Evolutionary conservation across 495 filamentous ascomycete species (phyloP).

Genomic region (Aspergillus cristatus): DNA sequence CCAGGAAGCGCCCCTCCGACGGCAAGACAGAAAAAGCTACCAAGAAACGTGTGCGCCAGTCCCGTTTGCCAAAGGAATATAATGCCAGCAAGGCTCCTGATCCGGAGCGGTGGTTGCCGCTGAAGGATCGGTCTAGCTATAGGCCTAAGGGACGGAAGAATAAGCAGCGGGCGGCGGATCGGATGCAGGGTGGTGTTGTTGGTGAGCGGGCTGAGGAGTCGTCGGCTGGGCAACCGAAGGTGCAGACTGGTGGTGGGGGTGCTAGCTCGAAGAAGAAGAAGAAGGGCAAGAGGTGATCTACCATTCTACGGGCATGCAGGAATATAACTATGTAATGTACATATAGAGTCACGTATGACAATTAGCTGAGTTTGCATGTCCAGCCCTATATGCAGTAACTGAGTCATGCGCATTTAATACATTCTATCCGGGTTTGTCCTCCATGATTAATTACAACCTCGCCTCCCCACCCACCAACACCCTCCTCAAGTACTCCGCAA

Average conservation of each 20-base stretch:
- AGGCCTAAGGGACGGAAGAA: slow-evolving; percentile 85
- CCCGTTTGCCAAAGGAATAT: slow-evolving; percentile 68
- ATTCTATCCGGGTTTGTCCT: too few species aligned
- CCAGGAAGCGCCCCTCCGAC: slow-evolving; percentile 50
- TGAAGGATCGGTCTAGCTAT: slow-evolving; percentile 81
- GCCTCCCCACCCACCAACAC: too few species aligned
- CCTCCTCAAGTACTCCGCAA: too few species aligned
- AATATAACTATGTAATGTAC: too few species aligned
- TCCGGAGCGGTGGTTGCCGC: slow-evolving; percentile 85
- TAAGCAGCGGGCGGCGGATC: slow-evolving; percentile 65
- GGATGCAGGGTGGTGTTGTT: slow-evolving; percentile 78
- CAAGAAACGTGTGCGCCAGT: slow-evolving; percentile 56
- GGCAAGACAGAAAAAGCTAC: slow-evolving; percentile 38
- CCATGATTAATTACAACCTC: too few species aligned
- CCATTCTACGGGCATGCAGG: too few species aligned
- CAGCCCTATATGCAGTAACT: slow-evolving; percentile 32
- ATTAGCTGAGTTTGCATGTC: slow-evolving; percentile 26
- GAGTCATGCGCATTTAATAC: too few species aligned
- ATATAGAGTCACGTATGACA: slow-evolving; percentile 1
- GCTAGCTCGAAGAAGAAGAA: slow-evolving; percentile 58
- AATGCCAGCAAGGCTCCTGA: slow-evolving; percentile 68
- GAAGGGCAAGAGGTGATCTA: slow-evolving; percentile 59
- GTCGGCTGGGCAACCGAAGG: slow-evolving; percentile 35
- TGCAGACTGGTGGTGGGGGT: slow-evolving; percentile 11
- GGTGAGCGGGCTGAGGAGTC: slow-evolving; percentile 60